Percentiles rank a stretch among this genome's conserved stretches.
Evolutionary conservation across 805 yeast genomes (phyloP).

Genomic region (Lipomyces mesembrius): DNA sequence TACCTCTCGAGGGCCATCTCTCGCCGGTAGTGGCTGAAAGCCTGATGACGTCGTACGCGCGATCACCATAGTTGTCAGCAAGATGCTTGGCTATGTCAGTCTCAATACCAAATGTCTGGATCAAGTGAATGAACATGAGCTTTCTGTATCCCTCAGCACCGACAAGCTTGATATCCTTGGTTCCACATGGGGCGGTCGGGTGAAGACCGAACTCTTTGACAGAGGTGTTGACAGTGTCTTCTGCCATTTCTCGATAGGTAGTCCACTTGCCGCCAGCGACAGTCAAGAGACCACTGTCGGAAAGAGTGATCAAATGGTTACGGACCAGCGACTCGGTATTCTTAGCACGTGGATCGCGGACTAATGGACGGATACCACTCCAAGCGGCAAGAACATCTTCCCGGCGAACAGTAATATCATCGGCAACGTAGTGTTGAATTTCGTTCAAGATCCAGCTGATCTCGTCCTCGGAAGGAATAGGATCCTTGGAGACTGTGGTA

Average conservation of each 20-base stretch:
- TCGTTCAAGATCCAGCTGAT: constrained; percentile 85
- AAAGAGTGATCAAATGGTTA: constrained; percentile 76
- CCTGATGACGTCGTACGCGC: constrained; percentile 71
- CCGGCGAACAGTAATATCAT: constrained; percentile 81
- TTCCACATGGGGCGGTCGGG: constrained; percentile 48
- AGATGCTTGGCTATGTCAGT: constrained; percentile 79
- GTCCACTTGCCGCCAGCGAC: constrained; percentile 99
- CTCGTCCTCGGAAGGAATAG: constrained; percentile 85
- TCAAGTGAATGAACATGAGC: constrained; percentile 74
- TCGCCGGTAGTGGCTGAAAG: constrained; percentile 48
- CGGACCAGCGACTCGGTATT: constrained; percentile 89
- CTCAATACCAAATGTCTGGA: constrained; percentile 76
- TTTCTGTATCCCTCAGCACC: constrained; percentile 84
- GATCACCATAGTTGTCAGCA: constrained; percentile 84
- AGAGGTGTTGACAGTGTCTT: constrained; percentile 83
- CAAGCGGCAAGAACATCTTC: constrained; percentile 93
- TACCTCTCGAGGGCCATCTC: constrained; percentile 46
- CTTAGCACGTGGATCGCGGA: constrained; percentile 65
- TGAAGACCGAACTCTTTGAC: constrained; percentile 54
- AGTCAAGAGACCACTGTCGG: constrained; percentile 78
- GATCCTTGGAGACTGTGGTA: constrained; percentile 51
- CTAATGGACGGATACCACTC: constrained; percentile 96
- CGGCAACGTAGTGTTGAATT: constrained; percentile 77
- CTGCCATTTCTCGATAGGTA: constrained; percentile 96
- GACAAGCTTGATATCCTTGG: constrained; percentile 59